Percentiles rank a stretch among this genome's conserved stretches.
Evolutionary conservation across 768 basidiomycete species (phyloP).

Genomic region (Chalciporus sphaerocephalus): DNA sequence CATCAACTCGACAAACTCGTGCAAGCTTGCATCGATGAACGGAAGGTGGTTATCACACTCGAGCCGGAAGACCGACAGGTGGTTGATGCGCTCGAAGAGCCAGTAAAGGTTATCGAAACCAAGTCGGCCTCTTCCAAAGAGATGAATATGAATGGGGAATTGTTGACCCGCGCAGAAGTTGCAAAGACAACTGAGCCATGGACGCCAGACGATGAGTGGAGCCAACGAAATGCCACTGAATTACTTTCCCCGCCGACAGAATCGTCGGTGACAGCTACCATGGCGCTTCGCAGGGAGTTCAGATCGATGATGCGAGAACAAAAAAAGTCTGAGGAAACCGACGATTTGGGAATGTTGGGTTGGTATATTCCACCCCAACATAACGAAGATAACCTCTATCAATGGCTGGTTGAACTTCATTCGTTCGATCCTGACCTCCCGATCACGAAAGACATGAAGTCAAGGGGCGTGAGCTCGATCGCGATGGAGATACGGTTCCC

Average conservation of each 20-base stretch:
- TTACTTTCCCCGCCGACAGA: constrained; percentile 60
- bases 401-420: constrained; percentile 72
- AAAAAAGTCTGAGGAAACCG: constrained; percentile 40
- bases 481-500: constrained; percentile 74
- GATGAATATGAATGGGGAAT: background rate
- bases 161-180: background rate
- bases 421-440: constrained; percentile 61
- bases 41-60: constrained; percentile 39
- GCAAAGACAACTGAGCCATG: constrained; percentile 35
- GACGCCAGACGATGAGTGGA: constrained; percentile 52
- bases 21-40: constrained; percentile 36
- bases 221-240: constrained; percentile 38
- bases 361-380: constrained; percentile 70
- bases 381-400: constrained; percentile 63
- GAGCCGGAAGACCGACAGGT: constrained; percentile 50
- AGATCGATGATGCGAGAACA: constrained; percentile 60
- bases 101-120: background rate
- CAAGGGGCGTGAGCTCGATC: constrained; percentile 54
- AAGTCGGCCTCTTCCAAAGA: background rate
- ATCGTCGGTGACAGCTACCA: constrained; percentile 49
- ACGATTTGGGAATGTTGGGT: constrained; percentile 43
- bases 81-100: constrained; percentile 28
- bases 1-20: constrained; percentile 51
- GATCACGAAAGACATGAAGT: constrained; percentile 55
- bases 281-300: constrained; percentile 59